Evolutionary conservation across 208 protist species (phyloP), one percentile per base, ranked within the genome.

Genomic region (Leishmania martiniquensis): DNA sequence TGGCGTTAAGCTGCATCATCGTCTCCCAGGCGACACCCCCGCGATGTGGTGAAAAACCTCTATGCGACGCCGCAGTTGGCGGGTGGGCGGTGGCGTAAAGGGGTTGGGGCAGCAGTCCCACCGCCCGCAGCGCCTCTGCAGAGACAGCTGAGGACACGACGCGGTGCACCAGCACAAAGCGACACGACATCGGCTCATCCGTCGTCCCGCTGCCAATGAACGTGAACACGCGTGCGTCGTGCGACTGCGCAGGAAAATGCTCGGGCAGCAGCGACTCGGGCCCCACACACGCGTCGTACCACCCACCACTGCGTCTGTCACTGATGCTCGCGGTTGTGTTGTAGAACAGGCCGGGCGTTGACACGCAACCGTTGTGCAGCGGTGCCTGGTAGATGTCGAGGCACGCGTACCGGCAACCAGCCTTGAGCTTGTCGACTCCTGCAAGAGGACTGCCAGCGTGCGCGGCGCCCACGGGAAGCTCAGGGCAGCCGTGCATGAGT

Each of bases 401-500:
- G 54, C 79, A 83, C 0, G 52, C 72, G 68, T 83, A 83, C 47
- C 74, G 73, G 68, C 79, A 83, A 34, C 72, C 59, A 20, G 42
- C 67, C 29, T 25, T 44, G 22, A 69, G 37, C 5, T 39, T 37
- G 15, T 42, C 57, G 25, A 76, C 68, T 9, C 67, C 79, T 17
- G 49, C 49, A 60, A 20, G 71, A 51, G 51, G 63, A 51, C 60
- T 74, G 12, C 73, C 79, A 32, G 69, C 52, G 51, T 67, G 65
- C 49, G 72, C 42, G 13, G 79, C 73, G 39, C 65, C 79, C 1
- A 34, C 49, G 4, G 79, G 74, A 34, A 72, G 60, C 13, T 49
- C 39, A 4, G 79, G 79, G 59, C 79, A 83, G 47, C 74, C 79
- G 66, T 83, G 79, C 68, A 83, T 42, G n/a, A 83, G 74, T 20